Percentiles rank a stretch among this genome's conserved stretches.
Conservation (phyloP, 1,284 basidiomycete genomes). For the Paramarasmius palmivorus region DNA sequence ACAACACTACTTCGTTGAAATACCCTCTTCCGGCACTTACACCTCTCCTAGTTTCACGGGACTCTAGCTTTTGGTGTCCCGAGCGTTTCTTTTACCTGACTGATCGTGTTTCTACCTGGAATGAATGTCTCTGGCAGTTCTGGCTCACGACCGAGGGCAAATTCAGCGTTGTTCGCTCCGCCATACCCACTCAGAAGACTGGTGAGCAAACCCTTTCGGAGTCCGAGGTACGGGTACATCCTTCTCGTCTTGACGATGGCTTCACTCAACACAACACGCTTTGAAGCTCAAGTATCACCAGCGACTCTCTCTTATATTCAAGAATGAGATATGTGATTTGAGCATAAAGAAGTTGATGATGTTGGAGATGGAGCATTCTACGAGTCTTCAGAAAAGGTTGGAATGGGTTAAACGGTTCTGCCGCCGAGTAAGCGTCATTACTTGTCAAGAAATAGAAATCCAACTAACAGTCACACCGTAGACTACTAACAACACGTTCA, state of each 20-base stretch:
- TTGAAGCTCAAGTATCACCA: conserved; percentile 40
- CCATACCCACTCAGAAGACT: conserved; percentile 22
- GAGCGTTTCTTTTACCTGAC: conserved; percentile 53
- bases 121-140: conserved; percentile 69
- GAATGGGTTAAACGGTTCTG: conserved; percentile 48
- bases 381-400: conserved; percentile 28
- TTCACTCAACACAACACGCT: conserved; percentile 10
- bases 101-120: conserved; percentile 55
- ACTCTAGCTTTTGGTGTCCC: conserved; percentile 61
- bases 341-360: conserved; percentile 44
- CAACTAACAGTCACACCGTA: too few relatives aligned
- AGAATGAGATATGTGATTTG: conserved; percentile 55
- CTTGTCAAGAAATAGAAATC: neutral
- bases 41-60: conserved; percentile 47
- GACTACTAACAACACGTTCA: conserved; percentile 2
- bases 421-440: conserved; percentile 29
- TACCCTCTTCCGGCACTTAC: conserved; percentile 39
- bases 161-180: conserved; percentile 27
- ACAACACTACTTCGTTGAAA: conserved; percentile 27
- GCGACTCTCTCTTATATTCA: conserved; percentile 46
- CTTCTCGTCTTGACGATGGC: neutral
- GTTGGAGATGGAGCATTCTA: conserved; percentile 24
- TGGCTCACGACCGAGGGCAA: conserved; percentile 55
- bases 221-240: conserved; percentile 9
- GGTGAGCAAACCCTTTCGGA: conserved; percentile 10